Evolutionary conservation across 257 asterid species (phyloP), one percentile per base, ranked within the genome.

Genomic region (Cordia subcordata): DNA sequence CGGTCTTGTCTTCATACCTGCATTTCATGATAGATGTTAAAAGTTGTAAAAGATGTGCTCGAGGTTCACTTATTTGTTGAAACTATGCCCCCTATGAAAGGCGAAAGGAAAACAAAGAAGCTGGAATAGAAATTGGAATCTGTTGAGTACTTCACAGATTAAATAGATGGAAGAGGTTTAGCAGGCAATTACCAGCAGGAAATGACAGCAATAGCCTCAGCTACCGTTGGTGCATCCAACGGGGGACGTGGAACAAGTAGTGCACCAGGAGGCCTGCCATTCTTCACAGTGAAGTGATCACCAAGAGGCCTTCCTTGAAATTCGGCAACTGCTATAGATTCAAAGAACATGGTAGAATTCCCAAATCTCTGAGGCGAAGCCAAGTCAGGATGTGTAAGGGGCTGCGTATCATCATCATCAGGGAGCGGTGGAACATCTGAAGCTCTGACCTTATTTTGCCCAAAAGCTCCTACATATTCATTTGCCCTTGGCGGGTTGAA

Each of bases 231-330:
- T 17, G 99, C 99, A 57, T 92, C 97, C 1, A 92, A 83, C 5
- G 95, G 86, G 13, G 82, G 83, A 1, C 99, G 92, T n/a, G 97
- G 79, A 15, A 20, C 47, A 39, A 92, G 73, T 22, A 92, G 75
- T 0, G 99, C 86, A 15, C 99, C 99, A 0, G 96, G 95, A 1
- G 97, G 91, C 70, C 99, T 69, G 8, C 96, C 99, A 11, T 92
- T 88, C 79, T 92, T 86, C 40, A 92, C 78, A 0, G 96, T 72
- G 68, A 80, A 76, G 65, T 92, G 99, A 72, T 92, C 96, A 0
- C 94, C 99, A 0, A 92, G 85, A 0, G 99, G 99, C 5, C 99
- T 72, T 32, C 97, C 96, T 84, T 92, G 99, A 65, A 68, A 92
- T 77, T 88, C 97, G 10, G 99, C 92, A 14, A 92, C 96, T 3